A percentile compares a stretch with the other conserved stretches of the same genome.
phyloP scores from a whole-genome alignment of 345 rosid species.

The Rhodamnia rubescens region DNA sequence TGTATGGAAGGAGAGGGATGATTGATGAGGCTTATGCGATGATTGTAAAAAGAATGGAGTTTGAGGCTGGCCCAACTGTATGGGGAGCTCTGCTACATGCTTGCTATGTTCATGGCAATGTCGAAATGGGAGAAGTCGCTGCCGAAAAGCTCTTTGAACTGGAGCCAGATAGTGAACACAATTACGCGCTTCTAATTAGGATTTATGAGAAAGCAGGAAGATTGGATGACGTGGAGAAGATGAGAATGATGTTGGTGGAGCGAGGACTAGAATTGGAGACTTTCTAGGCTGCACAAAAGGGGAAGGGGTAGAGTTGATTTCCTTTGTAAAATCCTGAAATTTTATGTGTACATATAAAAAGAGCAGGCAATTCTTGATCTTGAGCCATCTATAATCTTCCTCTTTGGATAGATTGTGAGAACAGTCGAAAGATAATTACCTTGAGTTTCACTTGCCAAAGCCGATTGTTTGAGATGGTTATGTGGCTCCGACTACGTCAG shows the following conservation, averaged over 20 bases:
- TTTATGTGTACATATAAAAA: not conserved
- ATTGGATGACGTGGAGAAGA: constrained; percentile 42
- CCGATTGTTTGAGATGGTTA: not conserved
- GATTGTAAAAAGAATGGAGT: constrained; percentile 42
- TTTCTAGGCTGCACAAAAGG: not conserved
- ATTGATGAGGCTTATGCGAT: constrained; percentile 46
- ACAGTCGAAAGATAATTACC: not conserved
- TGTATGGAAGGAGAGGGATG: constrained; percentile 67
- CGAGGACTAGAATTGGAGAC: constrained; percentile 34
- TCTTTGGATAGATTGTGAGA: not conserved
- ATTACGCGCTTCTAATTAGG: constrained; percentile 62
- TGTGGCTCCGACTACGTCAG: not conserved
- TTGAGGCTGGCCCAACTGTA: constrained; percentile 68
- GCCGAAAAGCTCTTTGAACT: constrained; percentile 60
- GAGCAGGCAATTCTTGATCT: not conserved
- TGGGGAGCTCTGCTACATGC: constrained; percentile 88
- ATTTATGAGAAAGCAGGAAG: constrained; percentile 41
- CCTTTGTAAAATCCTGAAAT: constrained; percentile 1
- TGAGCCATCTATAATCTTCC: not conserved
- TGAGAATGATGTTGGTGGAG: constrained; percentile 51
- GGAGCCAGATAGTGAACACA: constrained; percentile 77
- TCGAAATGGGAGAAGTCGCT: constrained; percentile 58
- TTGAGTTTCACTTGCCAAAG: not conserved
- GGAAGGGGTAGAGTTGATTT: constrained; percentile 4
- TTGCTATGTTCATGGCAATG: constrained; percentile 51